Evolutionary conservation across 1,284 basidiomycete genomes (phyloP), one percentile per base, ranked within the genome.

Genomic region (Trichosporon coremiiforme): DNA sequence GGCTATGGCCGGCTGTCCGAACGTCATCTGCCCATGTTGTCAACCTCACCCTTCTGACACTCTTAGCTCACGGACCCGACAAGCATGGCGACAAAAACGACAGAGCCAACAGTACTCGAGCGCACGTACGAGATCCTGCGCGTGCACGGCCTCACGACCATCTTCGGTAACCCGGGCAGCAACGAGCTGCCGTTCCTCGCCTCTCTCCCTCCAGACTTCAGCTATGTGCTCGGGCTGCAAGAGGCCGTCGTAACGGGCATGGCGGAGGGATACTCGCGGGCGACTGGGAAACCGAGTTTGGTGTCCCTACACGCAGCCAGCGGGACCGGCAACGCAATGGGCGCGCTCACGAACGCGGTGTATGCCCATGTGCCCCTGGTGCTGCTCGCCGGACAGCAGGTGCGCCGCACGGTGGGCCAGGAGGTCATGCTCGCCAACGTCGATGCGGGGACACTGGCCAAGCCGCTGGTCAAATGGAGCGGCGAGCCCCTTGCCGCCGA

Each of bases 101-200:
- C n/a, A n/a, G 31, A 33, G n/a, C 33, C 10, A 3, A 60, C 63
- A 2, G 64, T 68, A 1, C 67, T 65, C n/a, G 36, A 65, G 15
- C 20, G 53, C 2, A 65, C 67, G 47, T 36, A 45, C 38, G 64
- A 36, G 17, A 29, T 68, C 22, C 67, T 68, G 10, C 67, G 64
- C 7, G 67, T 64, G 38, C 67, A 68, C 38, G 67, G 64, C 13
- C 22, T 68, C 3, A 70, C 64, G 35, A 70, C 55, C 38, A 68
- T 71, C 41, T 71, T 71, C 38, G 71, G 71, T 55, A 71, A 71
- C 47, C 71, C 71, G 35, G 71, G 71, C 10, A 64, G 55, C 5
- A 71, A 71, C 66, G 71, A 71, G 68, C 66, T 71, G 15, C 71
- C 71, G 6, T 69, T 71, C 64, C 68, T 71, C 13, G 71, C 68